Evolutionary conservation across 78 protist genomes (phyloP), one percentile per base, ranked within the genome.

Genomic region (Paratrimastix pyriformis): DNA sequence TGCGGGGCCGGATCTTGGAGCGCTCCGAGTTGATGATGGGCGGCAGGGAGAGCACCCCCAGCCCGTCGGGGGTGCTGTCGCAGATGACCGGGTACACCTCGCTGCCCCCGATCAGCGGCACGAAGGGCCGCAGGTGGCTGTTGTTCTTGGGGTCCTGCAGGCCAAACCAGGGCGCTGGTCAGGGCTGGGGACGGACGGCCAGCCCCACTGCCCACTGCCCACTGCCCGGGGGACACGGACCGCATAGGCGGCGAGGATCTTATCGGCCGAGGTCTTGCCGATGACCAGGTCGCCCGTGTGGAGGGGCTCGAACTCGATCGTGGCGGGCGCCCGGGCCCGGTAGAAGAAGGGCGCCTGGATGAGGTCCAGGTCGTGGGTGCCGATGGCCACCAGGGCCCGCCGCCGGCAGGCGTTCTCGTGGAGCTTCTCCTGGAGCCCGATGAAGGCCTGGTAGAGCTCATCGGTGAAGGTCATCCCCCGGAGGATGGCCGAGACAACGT

Each of bases 301-400:
- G 29, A 62, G 68, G 21, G 68, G 68, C 24, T 15, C 21, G 68
- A 62, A 62, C 15, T 15, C 13, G 68, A 62, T 29, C 11, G 68
- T 29, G 15, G 32, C 32, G 13, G 68, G 68, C 15, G 11, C 29
- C 18, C 21, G 42, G 15, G 33, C 72, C 30, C 38, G n/a, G 40
- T 72, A 72, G n/a, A 39, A 65, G 77, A 82, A 82, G 8, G 85
- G 85, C 52, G 84, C 9, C 58, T 68, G 66, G n/a, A 97, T 33
- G 1, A 88, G 93, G 77, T 89, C 94, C 35, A 97, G 82, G 77
- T 97, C 99, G 77, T 97, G 99, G n/a, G 99, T 97, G 68, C 99
- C 99, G 69, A 97, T 92, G 42, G 99, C 94, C 5, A 92, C 98
- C 1, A 97, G 84, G 13, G 94, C 69, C 54, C 99, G 83, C 82